Evolutionary conservation across 306 rosid genomes (phyloP), one percentile per base, ranked within the genome.

Genomic region (Lathyrus oleraceus): DNA sequence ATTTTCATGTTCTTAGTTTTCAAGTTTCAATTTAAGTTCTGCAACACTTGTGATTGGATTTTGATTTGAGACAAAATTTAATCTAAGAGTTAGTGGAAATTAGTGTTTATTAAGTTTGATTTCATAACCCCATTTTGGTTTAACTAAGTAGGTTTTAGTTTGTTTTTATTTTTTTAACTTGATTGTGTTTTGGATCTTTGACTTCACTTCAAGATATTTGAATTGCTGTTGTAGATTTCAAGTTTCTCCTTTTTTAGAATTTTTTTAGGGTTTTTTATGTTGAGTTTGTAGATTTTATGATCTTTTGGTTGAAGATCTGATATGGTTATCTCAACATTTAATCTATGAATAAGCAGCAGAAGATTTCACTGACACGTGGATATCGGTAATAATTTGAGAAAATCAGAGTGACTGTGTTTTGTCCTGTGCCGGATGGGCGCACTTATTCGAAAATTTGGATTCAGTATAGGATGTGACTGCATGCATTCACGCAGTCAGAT

Each of bases 221-320:
- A 45, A 6, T 28, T 15, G 16, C 1, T 35, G 39, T 35, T 35
- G 16, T 71, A 65, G 71, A 53, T 58, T 76, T 71, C 6, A 42
- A 51, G 28, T 51, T 6, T 8, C 3, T 15, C 2, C 32, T 2
- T 25, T 15, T 1, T 4, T 32, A 2, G 4, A 5, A 13, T 5
- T 71, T n/a, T 57, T 19, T 21, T 21, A 1, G 14, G 59, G 16
- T 38, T 45, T 13, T 65, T 74, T 53, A 48, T 53, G 35, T 58
- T 2, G 42, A n/a, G 25, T 65, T 44, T 65, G 11, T 36, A 47
- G 53, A 47, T 32, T 81, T 48, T 63, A 68, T 64, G 81, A 78
- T 82, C 66, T 59, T 70, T 72, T 27, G 42, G 30, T 67, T 74
- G 65, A 51, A 42, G 74, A 78, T 64, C 54, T 71, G 39, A 52